Conservation (phyloP, 768 basidiomycete species). For the Serendipita indica region DNA sequence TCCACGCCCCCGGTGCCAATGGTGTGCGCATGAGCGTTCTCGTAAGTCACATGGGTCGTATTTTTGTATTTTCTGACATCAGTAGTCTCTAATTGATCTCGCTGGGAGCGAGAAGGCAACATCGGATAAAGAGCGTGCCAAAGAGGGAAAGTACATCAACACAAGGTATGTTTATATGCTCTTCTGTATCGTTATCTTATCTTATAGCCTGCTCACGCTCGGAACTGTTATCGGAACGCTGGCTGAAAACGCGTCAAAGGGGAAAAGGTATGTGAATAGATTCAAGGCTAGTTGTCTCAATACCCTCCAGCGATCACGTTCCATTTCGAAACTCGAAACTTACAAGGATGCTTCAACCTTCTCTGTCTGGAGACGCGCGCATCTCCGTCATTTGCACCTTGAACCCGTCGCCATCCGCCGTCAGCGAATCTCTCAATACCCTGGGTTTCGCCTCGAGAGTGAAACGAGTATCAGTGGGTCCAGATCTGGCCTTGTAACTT, state of each 20-base stretch:
- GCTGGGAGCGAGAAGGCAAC: slow-evolving; percentile 96
- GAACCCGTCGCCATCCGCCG: slow-evolving; percentile 66
- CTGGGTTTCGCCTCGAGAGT: slow-evolving; percentile 82
- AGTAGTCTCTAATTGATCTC: slow-evolving; percentile 80
- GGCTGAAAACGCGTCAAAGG: slow-evolving; percentile 70
- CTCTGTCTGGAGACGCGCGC: slow-evolving; percentile 84
- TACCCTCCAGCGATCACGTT: slow-evolving; percentile 56
- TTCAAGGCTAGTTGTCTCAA: neutral
- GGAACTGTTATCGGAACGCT: slow-evolving; percentile 87
- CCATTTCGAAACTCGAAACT: slow-evolving; percentile 94
- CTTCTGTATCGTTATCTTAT: neutral
- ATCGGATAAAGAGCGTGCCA: slow-evolving; percentile 86
- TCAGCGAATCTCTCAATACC: slow-evolving; percentile 77
- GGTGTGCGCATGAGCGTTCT: slow-evolving; percentile 66
- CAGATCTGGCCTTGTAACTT: neutral
- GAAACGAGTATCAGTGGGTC: slow-evolving; percentile 65
- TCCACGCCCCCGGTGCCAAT: slow-evolving; percentile 65
- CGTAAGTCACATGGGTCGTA: slow-evolving; percentile 27
- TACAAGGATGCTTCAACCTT: slow-evolving; percentile 87
- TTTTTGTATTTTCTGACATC: neutral
- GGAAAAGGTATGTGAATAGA: slow-evolving; percentile 39
- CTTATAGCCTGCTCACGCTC: slow-evolving; percentile 65
- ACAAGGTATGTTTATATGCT: slow-evolving; percentile 22
- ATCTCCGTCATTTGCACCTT: slow-evolving; percentile 95
- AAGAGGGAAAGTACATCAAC: slow-evolving; percentile 95